Evolutionary conservation across 1,284 basidiomycete species (phyloP).

Genomic region (Rhodotorula sp.): DNA sequence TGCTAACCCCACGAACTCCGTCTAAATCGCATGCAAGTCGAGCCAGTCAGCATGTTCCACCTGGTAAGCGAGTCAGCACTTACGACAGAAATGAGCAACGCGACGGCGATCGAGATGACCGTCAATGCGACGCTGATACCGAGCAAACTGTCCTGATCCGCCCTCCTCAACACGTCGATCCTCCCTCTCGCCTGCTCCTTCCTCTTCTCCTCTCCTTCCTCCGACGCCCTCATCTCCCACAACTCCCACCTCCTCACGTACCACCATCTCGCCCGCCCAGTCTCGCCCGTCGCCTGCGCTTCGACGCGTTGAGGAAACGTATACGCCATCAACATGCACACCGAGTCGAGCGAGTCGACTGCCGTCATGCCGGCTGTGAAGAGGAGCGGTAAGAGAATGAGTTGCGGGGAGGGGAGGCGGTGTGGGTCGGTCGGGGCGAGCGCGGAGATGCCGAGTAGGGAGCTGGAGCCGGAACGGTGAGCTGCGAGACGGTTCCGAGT

Average conservation of each 20-base stretch:
- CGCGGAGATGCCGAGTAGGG: slow-evolving; percentile 50
- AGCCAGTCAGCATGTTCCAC: slow-evolving; percentile 6
- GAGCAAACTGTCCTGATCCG: slow-evolving; percentile 37
- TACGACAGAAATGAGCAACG: slow-evolving; percentile 30
- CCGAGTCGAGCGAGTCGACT: slow-evolving; percentile 48
- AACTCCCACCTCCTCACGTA: background rate
- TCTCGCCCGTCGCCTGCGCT: background rate
- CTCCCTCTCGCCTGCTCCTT: slow-evolving; percentile 8
- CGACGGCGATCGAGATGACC: slow-evolving; percentile 46
- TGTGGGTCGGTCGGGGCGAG: slow-evolving; percentile 38
- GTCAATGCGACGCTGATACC: slow-evolving; percentile 48
- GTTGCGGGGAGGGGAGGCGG: slow-evolving; percentile 35
- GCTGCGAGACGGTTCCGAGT: background rate
- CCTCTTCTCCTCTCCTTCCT: slow-evolving; percentile 6
- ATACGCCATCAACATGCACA: slow-evolving; percentile 51
- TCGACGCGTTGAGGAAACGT: slow-evolving; percentile 29
- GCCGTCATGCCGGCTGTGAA: slow-evolving; percentile 51
- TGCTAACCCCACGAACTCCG: slow-evolving; percentile 47
- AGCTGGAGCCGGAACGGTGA: slow-evolving; percentile 30
- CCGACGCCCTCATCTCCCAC: slow-evolving; percentile 9
- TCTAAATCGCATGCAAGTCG: slow-evolving; percentile 26
- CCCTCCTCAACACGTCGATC: slow-evolving; percentile 8
- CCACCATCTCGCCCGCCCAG: background rate
- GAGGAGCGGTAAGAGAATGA: slow-evolving; percentile 50
- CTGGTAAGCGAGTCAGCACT: background rate